Percentiles rank a stretch among this genome's conserved stretches.
phyloP scores from a whole-genome alignment of 192 early-diverging fungal species.

The Entophlyctis luteolus region DNA sequence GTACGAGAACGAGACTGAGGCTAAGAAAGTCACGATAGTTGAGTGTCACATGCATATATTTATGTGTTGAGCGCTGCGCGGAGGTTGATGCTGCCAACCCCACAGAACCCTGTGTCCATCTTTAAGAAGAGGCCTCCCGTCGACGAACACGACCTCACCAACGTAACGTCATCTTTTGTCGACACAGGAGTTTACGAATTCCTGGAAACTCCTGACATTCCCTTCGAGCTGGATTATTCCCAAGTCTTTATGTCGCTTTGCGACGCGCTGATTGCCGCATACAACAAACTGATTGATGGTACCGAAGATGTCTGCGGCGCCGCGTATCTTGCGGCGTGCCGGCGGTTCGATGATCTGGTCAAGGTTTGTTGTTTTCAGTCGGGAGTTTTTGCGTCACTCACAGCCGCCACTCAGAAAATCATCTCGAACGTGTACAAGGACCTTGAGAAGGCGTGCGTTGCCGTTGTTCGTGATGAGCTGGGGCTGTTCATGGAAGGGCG shows the following conservation, averaged over 20 bases:
- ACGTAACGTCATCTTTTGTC: slow-evolving; percentile 14
- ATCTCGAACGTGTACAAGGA: slow-evolving; percentile 17
- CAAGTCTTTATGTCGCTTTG: slow-evolving; percentile 36
- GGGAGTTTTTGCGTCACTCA: neutral
- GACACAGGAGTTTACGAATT: slow-evolving; percentile 29
- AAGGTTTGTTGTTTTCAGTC: slow-evolving; percentile 27
- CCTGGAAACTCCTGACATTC: slow-evolving; percentile 36
- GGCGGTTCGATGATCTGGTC: slow-evolving; percentile 35
- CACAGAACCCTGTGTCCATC: no score
- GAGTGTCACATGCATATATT: slow-evolving; percentile 22
- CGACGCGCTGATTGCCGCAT: slow-evolving; percentile 37
- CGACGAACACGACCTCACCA: slow-evolving; percentile 11
- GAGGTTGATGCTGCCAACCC: neutral
- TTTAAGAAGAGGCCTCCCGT: slow-evolving; percentile 22
- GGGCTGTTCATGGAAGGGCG: slow-evolving; percentile 1
- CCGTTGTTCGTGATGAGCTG: slow-evolving; percentile 4
- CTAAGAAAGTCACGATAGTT: slow-evolving; percentile 22
- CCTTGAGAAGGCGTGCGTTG: slow-evolving; percentile 1
- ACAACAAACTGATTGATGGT: slow-evolving; percentile 37
- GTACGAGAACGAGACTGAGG: slow-evolving; percentile 35
- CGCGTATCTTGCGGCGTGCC: slow-evolving; percentile 25
- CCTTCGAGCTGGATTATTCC: slow-evolving; percentile 38
- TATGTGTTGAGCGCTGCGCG: neutral
- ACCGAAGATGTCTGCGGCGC: slow-evolving; percentile 32
- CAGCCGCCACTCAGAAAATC: slow-evolving; percentile 1